phyloP scores from a whole-genome alignment of 129 eudicot genomes.

The Lonicera japonica region DNA sequence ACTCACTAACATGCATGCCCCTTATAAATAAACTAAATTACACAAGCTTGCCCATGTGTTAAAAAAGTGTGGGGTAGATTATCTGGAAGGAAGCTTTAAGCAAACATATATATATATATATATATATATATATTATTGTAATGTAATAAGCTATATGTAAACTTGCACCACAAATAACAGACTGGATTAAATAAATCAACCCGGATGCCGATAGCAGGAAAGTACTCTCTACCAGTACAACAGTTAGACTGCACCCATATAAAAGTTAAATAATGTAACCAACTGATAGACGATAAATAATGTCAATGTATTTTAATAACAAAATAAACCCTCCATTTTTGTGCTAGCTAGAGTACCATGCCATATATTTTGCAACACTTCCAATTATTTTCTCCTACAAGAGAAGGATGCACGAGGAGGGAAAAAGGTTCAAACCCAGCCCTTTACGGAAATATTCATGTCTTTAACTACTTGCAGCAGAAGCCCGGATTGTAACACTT shows the following conservation, averaged over 20 bases:
- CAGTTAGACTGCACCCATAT: not conserved
- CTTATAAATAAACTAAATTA: not conserved
- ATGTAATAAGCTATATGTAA: no score
- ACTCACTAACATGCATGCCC: constrained; percentile 11
- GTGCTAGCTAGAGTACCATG: not conserved
- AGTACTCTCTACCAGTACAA: not conserved
- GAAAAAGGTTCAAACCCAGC: no score
- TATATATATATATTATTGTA: no score
- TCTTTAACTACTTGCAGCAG: no score
- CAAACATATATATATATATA: not conserved
- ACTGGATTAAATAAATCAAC: not conserved
- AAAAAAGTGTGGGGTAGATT: not conserved
- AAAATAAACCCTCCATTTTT: not conserved
- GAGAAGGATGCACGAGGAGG: no score
- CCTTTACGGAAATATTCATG: no score
- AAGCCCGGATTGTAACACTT: no score
- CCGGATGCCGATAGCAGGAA: not conserved
- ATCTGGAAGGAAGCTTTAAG: not conserved
- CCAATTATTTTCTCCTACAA: no score
- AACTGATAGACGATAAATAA: no score
- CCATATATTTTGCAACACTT: not conserved
- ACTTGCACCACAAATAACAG: not conserved
- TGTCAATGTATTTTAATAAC: not conserved
- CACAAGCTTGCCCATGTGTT: not conserved
- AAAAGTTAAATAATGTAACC: not conserved